Conservation (phyloP, 2,329 filamentous ascomycete genomes). For the Fulvia fulva region DNA sequence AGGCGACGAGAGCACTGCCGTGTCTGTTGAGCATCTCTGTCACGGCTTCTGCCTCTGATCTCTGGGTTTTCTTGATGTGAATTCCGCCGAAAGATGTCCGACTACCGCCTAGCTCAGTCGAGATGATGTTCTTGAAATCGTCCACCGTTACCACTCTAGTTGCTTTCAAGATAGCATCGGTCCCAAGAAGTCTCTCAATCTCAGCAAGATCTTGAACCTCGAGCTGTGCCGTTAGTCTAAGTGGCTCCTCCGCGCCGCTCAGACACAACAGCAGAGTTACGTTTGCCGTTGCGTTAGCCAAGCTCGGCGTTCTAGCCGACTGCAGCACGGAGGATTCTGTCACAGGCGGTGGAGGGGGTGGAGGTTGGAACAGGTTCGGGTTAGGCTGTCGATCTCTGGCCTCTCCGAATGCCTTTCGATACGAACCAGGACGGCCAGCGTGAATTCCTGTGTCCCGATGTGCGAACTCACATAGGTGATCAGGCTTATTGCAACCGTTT, state of each 20-base stretch:
- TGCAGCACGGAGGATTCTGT: neutral
- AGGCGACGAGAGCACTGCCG: conserved; percentile 19
- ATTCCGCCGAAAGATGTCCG: conserved; percentile 8
- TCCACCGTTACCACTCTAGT: conserved; percentile 14
- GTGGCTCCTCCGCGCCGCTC: neutral
- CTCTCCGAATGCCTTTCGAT: neutral
- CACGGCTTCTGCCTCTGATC: conserved; percentile 7
- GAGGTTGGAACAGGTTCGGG: neutral
- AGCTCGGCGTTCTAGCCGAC: neutral
- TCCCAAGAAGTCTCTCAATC: conserved; percentile 7
- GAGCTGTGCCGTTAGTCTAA: conserved; percentile 3
- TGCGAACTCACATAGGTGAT: conserved; percentile 14
- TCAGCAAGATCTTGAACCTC: conserved; percentile 1
- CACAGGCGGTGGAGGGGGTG: neutral
- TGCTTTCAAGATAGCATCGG: conserved; percentile 8
- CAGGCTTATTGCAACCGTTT: conserved; percentile 11
- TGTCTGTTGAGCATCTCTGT: conserved; percentile 24
- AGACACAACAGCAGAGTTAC: neutral
- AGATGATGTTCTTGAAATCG: conserved; percentile 18
- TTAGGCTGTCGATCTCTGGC: neutral
- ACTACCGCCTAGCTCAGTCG: conserved; percentile 5
- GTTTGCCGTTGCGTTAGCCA: conserved; percentile 7
- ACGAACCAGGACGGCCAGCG: conserved; percentile 13
- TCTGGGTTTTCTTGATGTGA: neutral
- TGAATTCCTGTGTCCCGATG: conserved; percentile 20